Conservation (phyloP, 805 yeast genomes). For the Ogataea dorogensis region DNA sequence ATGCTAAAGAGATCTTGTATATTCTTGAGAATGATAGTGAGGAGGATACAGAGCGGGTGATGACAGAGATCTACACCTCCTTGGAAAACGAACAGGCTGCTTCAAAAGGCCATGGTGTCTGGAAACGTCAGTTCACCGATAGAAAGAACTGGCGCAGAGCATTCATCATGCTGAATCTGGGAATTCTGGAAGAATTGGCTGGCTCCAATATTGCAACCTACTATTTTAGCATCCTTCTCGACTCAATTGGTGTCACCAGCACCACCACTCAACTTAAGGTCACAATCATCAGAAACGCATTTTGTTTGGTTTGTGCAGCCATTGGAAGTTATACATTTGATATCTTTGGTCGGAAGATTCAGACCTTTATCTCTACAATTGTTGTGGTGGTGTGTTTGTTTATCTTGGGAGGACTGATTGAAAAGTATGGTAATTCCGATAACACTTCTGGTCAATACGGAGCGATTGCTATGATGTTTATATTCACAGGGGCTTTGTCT, state of each 20-base stretch:
- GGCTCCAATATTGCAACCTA: slow-evolving; percentile 49
- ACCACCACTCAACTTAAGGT: slow-evolving; percentile 21
- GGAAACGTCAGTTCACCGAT: slow-evolving; percentile 35
- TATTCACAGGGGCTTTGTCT: slow-evolving; percentile 43
- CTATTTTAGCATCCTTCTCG: slow-evolving; percentile 38
- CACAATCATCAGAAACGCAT: slow-evolving; percentile 22
- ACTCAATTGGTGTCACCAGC: slow-evolving; percentile 20
- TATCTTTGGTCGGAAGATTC: slow-evolving; percentile 18
- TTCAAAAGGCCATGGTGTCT: slow-evolving; percentile 14
- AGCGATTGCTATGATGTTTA: slow-evolving; percentile 46
- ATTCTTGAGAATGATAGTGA: slow-evolving; percentile 35
- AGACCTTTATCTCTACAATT: slow-evolving; percentile 15
- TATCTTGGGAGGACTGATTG: slow-evolving; percentile 23
- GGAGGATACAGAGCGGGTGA: slow-evolving; percentile 31
- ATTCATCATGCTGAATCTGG: slow-evolving; percentile 21
- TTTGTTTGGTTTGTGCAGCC: slow-evolving; percentile 19
- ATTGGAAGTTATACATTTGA: slow-evolving; percentile 22
- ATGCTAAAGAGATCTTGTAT: slow-evolving; percentile 35
- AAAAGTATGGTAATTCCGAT: slow-evolving; percentile 9
- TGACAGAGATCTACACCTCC: slow-evolving; percentile 33
- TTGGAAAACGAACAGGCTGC: slow-evolving; percentile 21
- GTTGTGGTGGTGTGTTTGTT: slow-evolving; percentile 20
- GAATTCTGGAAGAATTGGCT: slow-evolving; percentile 14
- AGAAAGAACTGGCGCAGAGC: slow-evolving; percentile 37
- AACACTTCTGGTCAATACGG: slow-evolving; percentile 30